Evolutionary conservation across 345 rosid genomes (phyloP).

Genomic region (Brassica nigra): DNA sequence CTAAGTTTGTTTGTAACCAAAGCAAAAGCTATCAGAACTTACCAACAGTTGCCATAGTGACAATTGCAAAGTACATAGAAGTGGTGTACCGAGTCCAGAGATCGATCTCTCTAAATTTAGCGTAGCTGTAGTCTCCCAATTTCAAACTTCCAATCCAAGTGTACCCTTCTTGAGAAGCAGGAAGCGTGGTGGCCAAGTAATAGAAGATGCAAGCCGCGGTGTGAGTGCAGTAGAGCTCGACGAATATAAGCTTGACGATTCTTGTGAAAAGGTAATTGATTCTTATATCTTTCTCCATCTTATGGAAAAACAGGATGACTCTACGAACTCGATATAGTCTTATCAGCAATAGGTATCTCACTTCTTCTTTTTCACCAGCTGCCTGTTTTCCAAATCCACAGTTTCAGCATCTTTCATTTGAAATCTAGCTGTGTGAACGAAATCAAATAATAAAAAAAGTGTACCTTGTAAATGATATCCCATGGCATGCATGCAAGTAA

Average conservation of each 20-base stretch:
- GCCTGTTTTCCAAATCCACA: slow-evolving; percentile 41
- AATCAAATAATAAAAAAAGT: neutral
- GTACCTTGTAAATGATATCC: slow-evolving; percentile 83
- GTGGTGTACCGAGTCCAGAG: slow-evolving; percentile 73
- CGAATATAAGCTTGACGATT: slow-evolving; percentile 81
- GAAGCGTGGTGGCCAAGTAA: slow-evolving; percentile 85
- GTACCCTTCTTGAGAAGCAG: slow-evolving; percentile 71
- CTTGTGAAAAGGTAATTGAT: slow-evolving; percentile 81
- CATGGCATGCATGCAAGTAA: slow-evolving; percentile 81
- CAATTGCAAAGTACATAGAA: slow-evolving; percentile 81
- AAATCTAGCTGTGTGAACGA: neutral
- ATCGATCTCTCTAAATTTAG: slow-evolving; percentile 70
- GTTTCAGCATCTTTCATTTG: neutral
- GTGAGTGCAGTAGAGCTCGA: slow-evolving; percentile 87
- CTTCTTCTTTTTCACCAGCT: slow-evolving; percentile 63
- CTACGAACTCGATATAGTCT: slow-evolving; percentile 63
- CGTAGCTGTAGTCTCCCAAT: slow-evolving; percentile 68
- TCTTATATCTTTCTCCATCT: slow-evolving; percentile 79
- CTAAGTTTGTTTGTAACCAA: neutral
- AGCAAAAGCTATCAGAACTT: slow-evolving; percentile 16
- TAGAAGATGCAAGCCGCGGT: slow-evolving; percentile 93
- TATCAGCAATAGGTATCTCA: slow-evolving; percentile 77
- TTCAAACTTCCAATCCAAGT: slow-evolving; percentile 93
- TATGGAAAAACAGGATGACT: slow-evolving; percentile 67
- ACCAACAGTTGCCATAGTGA: slow-evolving; percentile 95